These are phyloP conservation scores for Leucocoprinus sp. DNA, from an alignment of 768 basidiomycete species.

Conservation along the genomic window DNA sequence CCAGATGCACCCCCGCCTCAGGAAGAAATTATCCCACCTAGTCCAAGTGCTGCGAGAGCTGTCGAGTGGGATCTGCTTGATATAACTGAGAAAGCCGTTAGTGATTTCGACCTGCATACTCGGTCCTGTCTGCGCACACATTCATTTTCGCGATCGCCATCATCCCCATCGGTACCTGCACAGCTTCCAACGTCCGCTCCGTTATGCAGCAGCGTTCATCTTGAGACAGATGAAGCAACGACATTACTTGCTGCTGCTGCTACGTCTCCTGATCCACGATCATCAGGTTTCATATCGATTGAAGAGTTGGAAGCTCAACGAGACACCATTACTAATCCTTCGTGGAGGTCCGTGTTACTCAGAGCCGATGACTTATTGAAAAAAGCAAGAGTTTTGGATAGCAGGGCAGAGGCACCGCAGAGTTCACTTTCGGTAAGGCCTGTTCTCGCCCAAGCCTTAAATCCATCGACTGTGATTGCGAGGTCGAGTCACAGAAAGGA, in stretches of 20 bases:
- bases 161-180: not conserved
- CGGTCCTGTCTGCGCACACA: not conserved
- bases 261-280: conserved; percentile 55
- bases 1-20: conserved; percentile 42
- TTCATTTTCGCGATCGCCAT: not conserved
- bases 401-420: conserved; percentile 25
- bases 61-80: not conserved
- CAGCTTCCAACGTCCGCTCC: too few species aligned
- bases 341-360: conserved; percentile 11
- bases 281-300: conserved; percentile 69
- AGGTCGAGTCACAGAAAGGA: not conserved
- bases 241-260: conserved; percentile 7
- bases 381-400: conserved; percentile 26
- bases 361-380: conserved; percentile 18
- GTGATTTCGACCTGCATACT: not conserved
- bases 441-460: not conserved
- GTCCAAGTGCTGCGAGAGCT: conserved; percentile 23
- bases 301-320: conserved; percentile 32
- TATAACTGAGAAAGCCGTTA: not conserved
- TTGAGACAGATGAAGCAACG: not conserved
- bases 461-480: too few species aligned
- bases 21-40: conserved; percentile 37
- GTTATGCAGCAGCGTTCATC: not conserved
- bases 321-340: conserved; percentile 20
- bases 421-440: not conserved